Base-by-base conservation (phyloP, 2,329 filamentous ascomycete genomes). In the Talaromyces verruculosus region DNA sequence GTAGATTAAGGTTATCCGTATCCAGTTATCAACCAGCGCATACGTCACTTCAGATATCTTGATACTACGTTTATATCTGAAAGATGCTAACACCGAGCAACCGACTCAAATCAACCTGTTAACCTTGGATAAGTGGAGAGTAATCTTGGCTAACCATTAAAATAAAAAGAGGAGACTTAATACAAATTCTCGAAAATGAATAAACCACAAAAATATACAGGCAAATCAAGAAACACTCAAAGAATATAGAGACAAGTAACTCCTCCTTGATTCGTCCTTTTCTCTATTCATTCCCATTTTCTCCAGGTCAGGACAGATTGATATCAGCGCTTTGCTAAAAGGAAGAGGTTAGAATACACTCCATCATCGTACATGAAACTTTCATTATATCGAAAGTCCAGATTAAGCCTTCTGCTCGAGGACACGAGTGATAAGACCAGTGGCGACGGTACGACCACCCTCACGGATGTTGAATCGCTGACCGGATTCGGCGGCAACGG, bases 391-490 rank as follows among this genome's bases (percentile, higher is more conserved):
- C 22, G 6, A 22, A 5, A 33, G 30, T 33, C 8, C 30, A 33
- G 30, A 33, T 65, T 53, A 65, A 47, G 61, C 60, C 65, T 66
- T 63, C 19, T 57, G 22, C 68, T 81, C 80, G 61, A 86, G 68
- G 76, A 95, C 89, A 74, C 89, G 88, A 71, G 91, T 95, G 73
- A 93, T 85, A 72, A 95, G 84, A 80, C 91, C 91, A 73, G 91
- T 95, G 72, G 91, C 91, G 66, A 95, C 91, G 67, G 91, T 95
- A 73, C 92, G 88, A 74, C 94, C 93, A 84, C 95, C 95, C 85
- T 99, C 95, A 82, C 95, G 92, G 78, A 99, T 89, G 85, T 98
- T 99, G 88, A 99, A 95, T 75, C 95, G 91, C 85, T 97, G 92
- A 73, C 95, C 94, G 69, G 87, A 83, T 84, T 99, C 95, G 69